phyloP scores from a whole-genome alignment of 305 asterid species.

The Fraxinus sp. region DNA sequence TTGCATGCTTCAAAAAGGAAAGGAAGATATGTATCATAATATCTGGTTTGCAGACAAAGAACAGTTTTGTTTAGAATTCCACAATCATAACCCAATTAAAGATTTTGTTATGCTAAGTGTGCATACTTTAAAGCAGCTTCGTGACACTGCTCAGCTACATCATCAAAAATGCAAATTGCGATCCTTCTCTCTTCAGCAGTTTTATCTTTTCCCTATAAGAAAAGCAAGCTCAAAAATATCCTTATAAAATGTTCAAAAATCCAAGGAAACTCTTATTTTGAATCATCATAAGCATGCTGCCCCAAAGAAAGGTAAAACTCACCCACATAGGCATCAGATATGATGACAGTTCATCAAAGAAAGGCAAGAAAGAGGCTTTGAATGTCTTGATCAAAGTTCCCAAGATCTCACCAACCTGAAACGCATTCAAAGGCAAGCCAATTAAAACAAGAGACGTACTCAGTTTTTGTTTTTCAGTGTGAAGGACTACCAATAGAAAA shows the following conservation, averaged over 20 bases:
- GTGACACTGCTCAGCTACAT: slow-evolving; percentile 91
- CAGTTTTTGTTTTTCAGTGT: neutral
- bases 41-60: slow-evolving; percentile 51
- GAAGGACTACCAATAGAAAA: slow-evolving; percentile 1
- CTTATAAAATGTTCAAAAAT: neutral
- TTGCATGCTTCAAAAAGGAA: slow-evolving; percentile 95
- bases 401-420: slow-evolving; percentile 78
- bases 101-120: neutral
- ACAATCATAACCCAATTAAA: slow-evolving; percentile 8
- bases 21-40: slow-evolving; percentile 85
- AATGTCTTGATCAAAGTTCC: slow-evolving; percentile 82
- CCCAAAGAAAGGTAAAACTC: slow-evolving; percentile 31
- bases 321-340: slow-evolving; percentile 96
- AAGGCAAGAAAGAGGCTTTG: slow-evolving; percentile 76
- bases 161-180: slow-evolving; percentile 96
- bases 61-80: slow-evolving; percentile 7
- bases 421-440: neutral
- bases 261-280: neutral
- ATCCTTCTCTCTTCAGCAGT: slow-evolving; percentile 96
- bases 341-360: slow-evolving; percentile 76
- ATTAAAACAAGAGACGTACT: neutral
- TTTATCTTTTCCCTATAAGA: slow-evolving; percentile 77
- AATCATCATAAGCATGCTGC: neutral
- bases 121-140: slow-evolving; percentile 79
- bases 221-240: slow-evolving; percentile 1